A percentile compares a stretch with the other conserved stretches of the same genome.
phyloP scores from a whole-genome alignment of 78 protist genomes.

The Tieghemostelium lacteum region DNA sequence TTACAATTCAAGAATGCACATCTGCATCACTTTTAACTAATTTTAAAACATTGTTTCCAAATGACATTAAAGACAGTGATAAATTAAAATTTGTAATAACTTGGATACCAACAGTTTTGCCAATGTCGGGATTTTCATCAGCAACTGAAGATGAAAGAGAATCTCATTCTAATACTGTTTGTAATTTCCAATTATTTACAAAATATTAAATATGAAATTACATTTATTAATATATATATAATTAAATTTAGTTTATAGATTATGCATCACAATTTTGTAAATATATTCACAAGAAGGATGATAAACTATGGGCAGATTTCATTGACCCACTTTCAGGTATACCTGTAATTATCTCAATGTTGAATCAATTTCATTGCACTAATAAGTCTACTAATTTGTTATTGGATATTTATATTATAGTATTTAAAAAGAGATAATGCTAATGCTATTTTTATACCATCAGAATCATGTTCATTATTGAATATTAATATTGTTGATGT shows the following conservation, averaged over 20 bases:
- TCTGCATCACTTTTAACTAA: neutral
- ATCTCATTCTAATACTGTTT: slow-evolving; percentile 5
- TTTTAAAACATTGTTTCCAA: slow-evolving; percentile 54
- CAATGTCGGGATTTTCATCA: slow-evolving; percentile 70
- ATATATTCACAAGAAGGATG: neutral
- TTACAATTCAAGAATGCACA: slow-evolving; percentile 40
- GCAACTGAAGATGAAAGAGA: slow-evolving; percentile 59
- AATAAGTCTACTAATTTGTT: neutral
- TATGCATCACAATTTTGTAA: slow-evolving; percentile 16
- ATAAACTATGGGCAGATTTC: slow-evolving; percentile 59
- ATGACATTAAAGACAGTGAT: neutral
- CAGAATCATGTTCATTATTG: slow-evolving; percentile 13
- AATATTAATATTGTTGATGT: slow-evolving; percentile 59
- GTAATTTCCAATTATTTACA: neutral
- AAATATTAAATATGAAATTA: neutral
- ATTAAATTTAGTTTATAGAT: slow-evolving; percentile 19
- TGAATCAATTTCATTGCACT: neutral
- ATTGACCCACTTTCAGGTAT: slow-evolving; percentile 79
- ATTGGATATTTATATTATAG: neutral
- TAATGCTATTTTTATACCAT: slow-evolving; percentile 44
- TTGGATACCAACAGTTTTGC: slow-evolving; percentile 32
- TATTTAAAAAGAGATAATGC: slow-evolving; percentile 53
- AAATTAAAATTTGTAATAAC: neutral
- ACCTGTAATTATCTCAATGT: slow-evolving; percentile 30
- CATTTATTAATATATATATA: neutral